Conservation (phyloP, 2,329 filamentous ascomycete genomes). For the Scedosporium apiospermum region DNA sequence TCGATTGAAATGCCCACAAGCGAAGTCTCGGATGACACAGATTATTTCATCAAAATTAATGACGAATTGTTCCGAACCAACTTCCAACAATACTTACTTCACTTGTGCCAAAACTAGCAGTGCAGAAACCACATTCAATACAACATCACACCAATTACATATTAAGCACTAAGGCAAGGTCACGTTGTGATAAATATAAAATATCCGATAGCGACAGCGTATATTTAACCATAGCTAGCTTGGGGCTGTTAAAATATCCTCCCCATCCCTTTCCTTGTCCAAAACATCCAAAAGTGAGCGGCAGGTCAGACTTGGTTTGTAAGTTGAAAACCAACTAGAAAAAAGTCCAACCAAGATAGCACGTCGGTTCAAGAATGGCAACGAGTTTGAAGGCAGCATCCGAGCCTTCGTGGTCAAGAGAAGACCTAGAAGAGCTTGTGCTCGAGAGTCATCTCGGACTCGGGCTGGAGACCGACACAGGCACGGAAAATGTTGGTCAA, state of each 20-base stretch:
- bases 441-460: constrained; percentile 98
- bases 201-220: no score
- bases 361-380: background rate
- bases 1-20: no score
- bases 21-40: no score
- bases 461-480: constrained; percentile 90
- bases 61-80: background rate
- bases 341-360: background rate
- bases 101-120: background rate
- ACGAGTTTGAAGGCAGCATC: background rate
- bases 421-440: constrained; percentile 77
- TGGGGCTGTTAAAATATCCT: background rate
- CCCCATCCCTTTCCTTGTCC: no score
- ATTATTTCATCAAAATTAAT: background rate
- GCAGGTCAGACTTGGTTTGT: background rate
- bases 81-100: background rate
- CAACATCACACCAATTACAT: no score
- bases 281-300: background rate
- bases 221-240: background rate
- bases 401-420: background rate
- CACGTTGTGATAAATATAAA: no score
- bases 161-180: no score
- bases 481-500: constrained; percentile 98
- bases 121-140: background rate
- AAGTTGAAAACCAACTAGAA: background rate